phyloP scores from a whole-genome alignment of 129 eudicot genomes.

The Flaveria ramosissima region DNA sequence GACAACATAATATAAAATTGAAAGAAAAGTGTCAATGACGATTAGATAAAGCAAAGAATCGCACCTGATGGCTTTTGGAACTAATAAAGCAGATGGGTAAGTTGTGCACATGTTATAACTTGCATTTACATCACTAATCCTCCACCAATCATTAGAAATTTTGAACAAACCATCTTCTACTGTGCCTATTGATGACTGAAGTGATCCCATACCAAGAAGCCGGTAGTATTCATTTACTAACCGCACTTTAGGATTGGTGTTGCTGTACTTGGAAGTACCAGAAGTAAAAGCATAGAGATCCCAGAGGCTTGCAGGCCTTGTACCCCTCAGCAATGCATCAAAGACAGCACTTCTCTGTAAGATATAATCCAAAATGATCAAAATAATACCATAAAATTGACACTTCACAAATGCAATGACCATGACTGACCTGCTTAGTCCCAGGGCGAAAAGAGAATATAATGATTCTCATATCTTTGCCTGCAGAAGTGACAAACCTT shows the following conservation, averaged over 20 bases:
- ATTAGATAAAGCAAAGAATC: constrained; percentile 3
- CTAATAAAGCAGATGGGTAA: constrained; percentile 90
- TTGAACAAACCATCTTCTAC: constrained; percentile 73
- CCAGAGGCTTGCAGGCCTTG: constrained; percentile 84
- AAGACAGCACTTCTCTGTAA: constrained; percentile 79
- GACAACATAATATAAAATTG: not conserved
- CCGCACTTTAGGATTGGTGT: constrained; percentile 75
- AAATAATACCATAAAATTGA: constrained; percentile 10
- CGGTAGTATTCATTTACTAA: constrained; percentile 78
- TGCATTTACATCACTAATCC: constrained; percentile 78
- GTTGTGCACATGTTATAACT: constrained; percentile 74
- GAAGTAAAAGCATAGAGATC: constrained; percentile 83
- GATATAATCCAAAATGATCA: constrained; percentile 18
- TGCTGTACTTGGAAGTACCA: constrained; percentile 59
- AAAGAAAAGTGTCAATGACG: not conserved
- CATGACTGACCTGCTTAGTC: constrained; percentile 76
- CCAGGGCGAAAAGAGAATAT: constrained; percentile 82
- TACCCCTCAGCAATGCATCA: constrained; percentile 66
- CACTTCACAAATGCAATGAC: constrained; percentile 18
- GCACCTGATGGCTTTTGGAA: constrained; percentile 84
- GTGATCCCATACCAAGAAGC: constrained; percentile 79
- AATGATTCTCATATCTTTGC: constrained; percentile 93
- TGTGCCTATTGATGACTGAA: constrained; percentile 40
- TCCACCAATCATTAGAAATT: constrained; percentile 72
- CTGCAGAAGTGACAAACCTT: constrained; percentile 46